Percentiles rank a stretch among this genome's conserved stretches.
Conservation (phyloP, 768 basidiomycete species). For the Scleroderma citrinum region DNA sequence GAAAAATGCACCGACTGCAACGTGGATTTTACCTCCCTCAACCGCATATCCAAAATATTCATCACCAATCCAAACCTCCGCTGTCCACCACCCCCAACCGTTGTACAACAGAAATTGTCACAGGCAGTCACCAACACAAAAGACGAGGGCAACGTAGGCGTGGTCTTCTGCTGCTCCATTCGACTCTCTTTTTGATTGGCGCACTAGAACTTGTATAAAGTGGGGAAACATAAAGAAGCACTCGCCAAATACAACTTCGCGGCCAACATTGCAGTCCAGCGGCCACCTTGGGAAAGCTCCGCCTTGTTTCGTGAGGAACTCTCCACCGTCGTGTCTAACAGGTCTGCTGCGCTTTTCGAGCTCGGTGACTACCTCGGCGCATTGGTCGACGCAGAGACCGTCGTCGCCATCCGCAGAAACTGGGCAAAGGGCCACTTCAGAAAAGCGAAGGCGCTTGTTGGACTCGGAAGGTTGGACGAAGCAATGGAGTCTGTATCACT, state of each 20-base stretch:
- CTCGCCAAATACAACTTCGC: conserved; percentile 77
- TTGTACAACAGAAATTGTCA: conserved; percentile 70
- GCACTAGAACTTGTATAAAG: conserved; percentile 70
- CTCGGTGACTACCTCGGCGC: conserved; percentile 70
- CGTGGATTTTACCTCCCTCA: conserved; percentile 68
- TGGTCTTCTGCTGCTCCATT: conserved; percentile 1
- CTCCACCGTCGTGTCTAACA: conserved; percentile 84
- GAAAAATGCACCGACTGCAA: conserved; percentile 73
- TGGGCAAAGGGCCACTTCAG: conserved; percentile 98
- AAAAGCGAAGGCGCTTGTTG: conserved; percentile 83
- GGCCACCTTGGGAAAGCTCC: conserved; percentile 88
- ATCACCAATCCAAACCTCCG: conserved; percentile 62
- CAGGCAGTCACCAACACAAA: conserved; percentile 73
- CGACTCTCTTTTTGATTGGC: conserved; percentile 5
- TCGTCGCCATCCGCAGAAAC: conserved; percentile 73
- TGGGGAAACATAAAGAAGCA: conserved; percentile 60
- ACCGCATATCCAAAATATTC: conserved; percentile 69
- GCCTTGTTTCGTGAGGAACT: conserved; percentile 84
- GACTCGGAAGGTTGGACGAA: conserved; percentile 60
- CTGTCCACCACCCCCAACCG: conserved; percentile 75
- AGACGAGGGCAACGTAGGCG: conserved; percentile 90
- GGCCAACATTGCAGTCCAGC: conserved; percentile 66
- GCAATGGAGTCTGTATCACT: conserved; percentile 77
- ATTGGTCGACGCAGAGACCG: conserved; percentile 85
- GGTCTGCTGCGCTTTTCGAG: conserved; percentile 82